Evolutionary conservation across 139 green algal genomes (phyloP), one percentile per base, ranked within the genome.

Genomic region (Coelastrella sp.): DNA sequence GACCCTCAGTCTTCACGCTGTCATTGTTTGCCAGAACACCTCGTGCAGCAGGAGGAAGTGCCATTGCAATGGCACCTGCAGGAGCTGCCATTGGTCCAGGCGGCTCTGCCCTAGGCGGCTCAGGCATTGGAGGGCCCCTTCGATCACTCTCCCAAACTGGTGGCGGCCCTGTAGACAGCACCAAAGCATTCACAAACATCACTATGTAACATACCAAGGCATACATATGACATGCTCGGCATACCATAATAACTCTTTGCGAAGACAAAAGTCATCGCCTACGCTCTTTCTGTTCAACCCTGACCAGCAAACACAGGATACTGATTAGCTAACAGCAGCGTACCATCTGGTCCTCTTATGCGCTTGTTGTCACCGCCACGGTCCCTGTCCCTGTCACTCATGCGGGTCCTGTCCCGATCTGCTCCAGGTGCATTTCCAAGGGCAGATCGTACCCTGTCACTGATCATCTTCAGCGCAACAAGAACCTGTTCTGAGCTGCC

Each of bases 1-100:
- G 82, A 25, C 82, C 82, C n/a, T 72, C 40, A 15, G 71, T 82
- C 34, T 82, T 79, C 11, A 87, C 71, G 32, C 64, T 68, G 53
- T 74, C 69, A 67, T 81, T 82, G 57, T 79, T 74, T 2, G 34
- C 80, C 27, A 86, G 67, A 48, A 79, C 80, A 11, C 40, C 67
- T 13, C 67, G 80, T 23, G 67, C 67, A 8, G 23, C 9, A 13
- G 21, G 38, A 3, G 80, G 80, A 48, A 86, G 45, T 25, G 75
- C 62, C 67, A 79, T 30, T 6, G 48, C 34, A 4, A 86, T 68
- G 2, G 11, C 67, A 25, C 50, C 35, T 53, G 43, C 25, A 23
- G 67, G 67, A 21, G 67, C 35, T 15, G 5, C 34, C 7, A 38
- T 30, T n/a, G 62, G 27, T 0, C 15, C 40, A 30, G 9, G 62